These are phyloP conservation scores for Alternaria burnsii DNA, from an alignment of 2,329 filamentous ascomycete genomes.

Conservation along the genomic window DNA sequence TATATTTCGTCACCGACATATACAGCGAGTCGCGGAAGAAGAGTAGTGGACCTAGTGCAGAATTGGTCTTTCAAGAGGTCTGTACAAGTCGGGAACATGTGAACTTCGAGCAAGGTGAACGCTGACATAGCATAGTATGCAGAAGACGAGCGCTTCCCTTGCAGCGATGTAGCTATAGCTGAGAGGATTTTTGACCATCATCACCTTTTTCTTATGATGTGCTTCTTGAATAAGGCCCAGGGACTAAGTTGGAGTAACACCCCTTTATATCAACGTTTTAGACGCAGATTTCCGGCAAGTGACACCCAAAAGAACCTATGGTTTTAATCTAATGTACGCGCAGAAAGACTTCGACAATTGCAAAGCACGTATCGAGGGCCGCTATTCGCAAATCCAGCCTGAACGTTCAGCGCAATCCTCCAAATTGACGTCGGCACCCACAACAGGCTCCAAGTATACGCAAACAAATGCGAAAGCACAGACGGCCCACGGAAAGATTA, in stretches of 20 bases:
- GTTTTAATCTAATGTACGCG: conserved; percentile 12
- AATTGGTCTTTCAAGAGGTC: conserved; percentile 52
- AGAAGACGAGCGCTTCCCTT: conserved; percentile 43
- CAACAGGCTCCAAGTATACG: conserved; percentile 8
- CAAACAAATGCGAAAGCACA: conserved; percentile 11
- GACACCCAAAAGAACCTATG: neutral
- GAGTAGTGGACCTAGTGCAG: conserved; percentile 50
- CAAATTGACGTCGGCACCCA: conserved; percentile 19
- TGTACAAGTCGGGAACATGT: conserved; percentile 17
- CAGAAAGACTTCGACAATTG: conserved; percentile 44
- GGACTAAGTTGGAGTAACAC: conserved; percentile 56
- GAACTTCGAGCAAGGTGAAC: neutral
- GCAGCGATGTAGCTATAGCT: conserved; percentile 35
- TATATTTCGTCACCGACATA: conserved; percentile 69
- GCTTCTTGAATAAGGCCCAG: conserved; percentile 56
- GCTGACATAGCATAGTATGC: conserved; percentile 42
- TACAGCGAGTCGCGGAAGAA: conserved; percentile 58
- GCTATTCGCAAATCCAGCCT: conserved; percentile 26
- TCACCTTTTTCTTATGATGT: conserved; percentile 55
- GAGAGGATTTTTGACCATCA: conserved; percentile 46
- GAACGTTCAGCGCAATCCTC: conserved; percentile 17
- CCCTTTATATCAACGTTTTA: conserved; percentile 54
- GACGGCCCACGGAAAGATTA: conserved; percentile 13
- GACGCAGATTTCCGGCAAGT: conserved; percentile 48
- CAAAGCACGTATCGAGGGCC: conserved; percentile 44